A percentile compares a stretch with the other conserved stretches of the same genome.
These are phyloP conservation scores for Podochytrium sp. DNA, from an alignment of 192 early-diverging fungal species.

Conservation along the genomic window DNA sequence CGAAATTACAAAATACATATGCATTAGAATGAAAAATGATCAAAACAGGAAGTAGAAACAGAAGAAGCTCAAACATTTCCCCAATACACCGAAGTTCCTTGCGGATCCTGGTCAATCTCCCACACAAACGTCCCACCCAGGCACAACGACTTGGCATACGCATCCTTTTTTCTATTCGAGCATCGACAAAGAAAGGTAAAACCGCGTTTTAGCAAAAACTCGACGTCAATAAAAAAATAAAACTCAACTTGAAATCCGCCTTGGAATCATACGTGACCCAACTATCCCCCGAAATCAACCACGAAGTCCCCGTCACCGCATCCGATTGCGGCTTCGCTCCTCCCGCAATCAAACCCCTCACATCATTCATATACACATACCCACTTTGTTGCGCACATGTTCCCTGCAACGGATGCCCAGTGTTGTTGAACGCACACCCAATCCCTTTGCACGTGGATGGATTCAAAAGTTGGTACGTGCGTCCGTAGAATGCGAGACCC, in stretches of 20 bases:
- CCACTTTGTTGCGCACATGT: not conserved
- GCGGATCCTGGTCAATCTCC: conserved; percentile 15
- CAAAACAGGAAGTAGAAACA: too few species aligned
- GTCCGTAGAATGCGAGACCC: conserved; percentile 5
- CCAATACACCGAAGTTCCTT: not conserved
- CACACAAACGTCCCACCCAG: conserved; percentile 17
- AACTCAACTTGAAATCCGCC: not conserved
- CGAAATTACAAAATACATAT: too few species aligned
- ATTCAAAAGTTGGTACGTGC: not conserved
- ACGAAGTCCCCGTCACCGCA: conserved; percentile 3
- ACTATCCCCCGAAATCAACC: not conserved
- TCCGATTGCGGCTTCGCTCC: not conserved
- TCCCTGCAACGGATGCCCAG: not conserved
- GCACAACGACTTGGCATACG: conserved; percentile 5
- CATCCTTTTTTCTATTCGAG: not conserved
- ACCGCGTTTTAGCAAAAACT: not conserved
- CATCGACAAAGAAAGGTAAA: too few species aligned
- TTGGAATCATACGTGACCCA: conserved; percentile 7
- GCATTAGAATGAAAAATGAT: too few species aligned
- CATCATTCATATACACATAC: conserved; percentile 1
- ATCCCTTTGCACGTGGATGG: conserved; percentile 7
- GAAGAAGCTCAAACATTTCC: not conserved
- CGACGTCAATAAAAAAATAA: not conserved
- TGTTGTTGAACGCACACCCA: not conserved
- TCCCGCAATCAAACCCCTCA: not conserved